Conservation (phyloP, 192 early-diverging fungal genomes). For the Rhizoclosmatium sp. region DNA sequence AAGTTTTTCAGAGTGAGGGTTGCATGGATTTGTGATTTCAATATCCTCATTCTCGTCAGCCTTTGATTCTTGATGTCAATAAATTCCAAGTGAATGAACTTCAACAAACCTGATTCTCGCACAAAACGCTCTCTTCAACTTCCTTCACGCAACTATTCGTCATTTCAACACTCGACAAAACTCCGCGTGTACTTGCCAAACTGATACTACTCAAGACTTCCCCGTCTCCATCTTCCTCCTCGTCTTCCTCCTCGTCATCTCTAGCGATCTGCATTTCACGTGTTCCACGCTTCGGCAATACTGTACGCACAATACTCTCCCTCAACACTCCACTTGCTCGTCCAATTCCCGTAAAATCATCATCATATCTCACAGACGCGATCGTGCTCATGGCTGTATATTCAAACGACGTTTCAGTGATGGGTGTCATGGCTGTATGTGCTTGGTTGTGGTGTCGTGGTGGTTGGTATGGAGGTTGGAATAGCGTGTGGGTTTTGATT, state of each 20-base stretch:
- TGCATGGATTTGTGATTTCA: conserved; percentile 13
- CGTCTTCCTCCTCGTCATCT: conserved; percentile 14
- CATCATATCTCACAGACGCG: conserved; percentile 24
- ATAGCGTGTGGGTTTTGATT: not conserved
- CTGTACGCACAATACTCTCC: conserved; percentile 3
- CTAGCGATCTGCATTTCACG: not conserved
- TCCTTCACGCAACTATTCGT: not conserved
- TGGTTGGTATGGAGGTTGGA: not conserved
- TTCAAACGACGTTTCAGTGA: conserved; percentile 46
- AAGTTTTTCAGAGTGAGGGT: not conserved
- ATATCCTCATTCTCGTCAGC: not conserved
- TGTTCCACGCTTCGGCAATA: conserved; percentile 1
- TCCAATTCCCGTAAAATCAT: conserved; percentile 28
- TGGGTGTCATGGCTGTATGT: conserved; percentile 49
- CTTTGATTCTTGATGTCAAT: not conserved
- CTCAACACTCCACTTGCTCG: conserved; percentile 1
- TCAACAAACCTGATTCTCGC: not conserved
- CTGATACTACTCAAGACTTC: conserved; percentile 21
- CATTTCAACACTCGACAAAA: conserved; percentile 9
- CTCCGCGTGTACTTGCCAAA: not conserved
- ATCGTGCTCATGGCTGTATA: conserved; percentile 45
- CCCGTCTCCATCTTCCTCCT: conserved; percentile 13
- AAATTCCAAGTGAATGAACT: not conserved
- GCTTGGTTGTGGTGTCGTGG: not conserved
- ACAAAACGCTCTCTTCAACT: not conserved